phyloP scores from a whole-genome alignment of 2,329 filamentous ascomycete species.

The Diaporthe amygdali region DNA sequence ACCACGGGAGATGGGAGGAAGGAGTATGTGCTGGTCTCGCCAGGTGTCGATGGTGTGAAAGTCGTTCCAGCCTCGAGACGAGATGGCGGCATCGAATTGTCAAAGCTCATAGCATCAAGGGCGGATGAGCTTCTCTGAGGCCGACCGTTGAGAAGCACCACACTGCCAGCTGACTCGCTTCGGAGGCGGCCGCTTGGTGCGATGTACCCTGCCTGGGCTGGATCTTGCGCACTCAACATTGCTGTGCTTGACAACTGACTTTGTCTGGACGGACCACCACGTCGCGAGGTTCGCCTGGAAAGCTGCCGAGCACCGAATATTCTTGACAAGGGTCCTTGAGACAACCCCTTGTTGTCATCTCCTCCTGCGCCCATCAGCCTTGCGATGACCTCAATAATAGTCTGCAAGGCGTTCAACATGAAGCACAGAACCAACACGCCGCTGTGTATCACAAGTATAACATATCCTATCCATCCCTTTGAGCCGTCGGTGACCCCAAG shows the following conservation, averaged over 20 bases:
- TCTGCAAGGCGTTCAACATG: constrained; percentile 89
- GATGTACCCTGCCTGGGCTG: constrained; percentile 65
- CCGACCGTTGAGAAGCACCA: constrained; percentile 54
- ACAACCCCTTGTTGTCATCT: constrained; percentile 71
- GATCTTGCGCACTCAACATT: constrained; percentile 75
- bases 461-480: constrained; percentile 95
- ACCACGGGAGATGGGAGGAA: constrained; percentile 64
- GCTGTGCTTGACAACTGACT: constrained; percentile 84
- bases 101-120: constrained; percentile 55
- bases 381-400: constrained; percentile 85
- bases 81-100: constrained; percentile 47
- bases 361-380: constrained; percentile 83
- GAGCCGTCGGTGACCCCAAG: constrained; percentile 78
- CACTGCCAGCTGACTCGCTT: constrained; percentile 66
- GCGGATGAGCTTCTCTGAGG: constrained; percentile 56
- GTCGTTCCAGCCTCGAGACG: constrained; percentile 65
- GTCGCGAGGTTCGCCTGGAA: constrained; percentile 71
- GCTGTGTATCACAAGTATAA: constrained; percentile 84
- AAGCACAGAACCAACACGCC: constrained; percentile 89
- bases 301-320: constrained; percentile 92
- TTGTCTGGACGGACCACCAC: constrained; percentile 69
- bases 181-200: constrained; percentile 60
- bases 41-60: constrained; percentile 75
- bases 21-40: constrained; percentile 74
- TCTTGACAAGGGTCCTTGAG: constrained; percentile 83